Percentiles rank a stretch among this genome's conserved stretches.
Evolutionary conservation across 768 basidiomycete species (phyloP).

Genomic region (Boletellus ananiceps): DNA sequence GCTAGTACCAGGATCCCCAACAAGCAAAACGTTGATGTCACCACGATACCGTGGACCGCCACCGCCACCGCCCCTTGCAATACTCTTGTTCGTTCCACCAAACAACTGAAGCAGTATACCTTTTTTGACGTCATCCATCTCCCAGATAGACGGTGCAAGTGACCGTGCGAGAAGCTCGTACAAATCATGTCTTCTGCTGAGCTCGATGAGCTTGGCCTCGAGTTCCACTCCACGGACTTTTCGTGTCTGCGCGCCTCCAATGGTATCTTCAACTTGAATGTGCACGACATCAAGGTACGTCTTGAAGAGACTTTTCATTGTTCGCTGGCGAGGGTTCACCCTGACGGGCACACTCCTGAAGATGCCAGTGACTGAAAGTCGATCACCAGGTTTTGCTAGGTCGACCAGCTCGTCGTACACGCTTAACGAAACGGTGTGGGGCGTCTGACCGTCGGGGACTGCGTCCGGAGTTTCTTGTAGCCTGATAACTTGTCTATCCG

Average conservation of each 20-base stretch:
- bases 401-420: conserved; percentile 99
- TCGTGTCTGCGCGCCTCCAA: conserved; percentile 33
- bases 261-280: conserved; percentile 56
- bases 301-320: conserved; percentile 94
- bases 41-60: conserved; percentile 96
- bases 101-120: conserved; percentile 94
- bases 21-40: conserved; percentile 95
- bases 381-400: conserved; percentile 92
- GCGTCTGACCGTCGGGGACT: conserved; percentile 97
- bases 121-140: conserved; percentile 99
- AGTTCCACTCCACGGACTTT: conserved; percentile 59
- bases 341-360: conserved; percentile 95
- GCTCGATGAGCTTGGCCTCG: conserved; percentile 70
- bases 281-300: conserved; percentile 97
- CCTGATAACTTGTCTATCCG: conserved; percentile 91
- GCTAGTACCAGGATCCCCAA: conserved; percentile 95
- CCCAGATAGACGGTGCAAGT: conserved; percentile 93
- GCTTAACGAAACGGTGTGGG: conserved; percentile 93
- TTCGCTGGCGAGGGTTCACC: conserved; percentile 86
- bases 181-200: conserved; percentile 72
- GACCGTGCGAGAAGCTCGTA: conserved; percentile 83
- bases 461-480: conserved; percentile 97
- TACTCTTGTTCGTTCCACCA: conserved; percentile 96
- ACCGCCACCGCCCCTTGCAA: conserved; percentile 87
- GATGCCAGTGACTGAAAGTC: conserved; percentile 86